phyloP scores from a whole-genome alignment of 2,329 filamentous ascomycete species.

The Trichoderma citrinoviride region DNA sequence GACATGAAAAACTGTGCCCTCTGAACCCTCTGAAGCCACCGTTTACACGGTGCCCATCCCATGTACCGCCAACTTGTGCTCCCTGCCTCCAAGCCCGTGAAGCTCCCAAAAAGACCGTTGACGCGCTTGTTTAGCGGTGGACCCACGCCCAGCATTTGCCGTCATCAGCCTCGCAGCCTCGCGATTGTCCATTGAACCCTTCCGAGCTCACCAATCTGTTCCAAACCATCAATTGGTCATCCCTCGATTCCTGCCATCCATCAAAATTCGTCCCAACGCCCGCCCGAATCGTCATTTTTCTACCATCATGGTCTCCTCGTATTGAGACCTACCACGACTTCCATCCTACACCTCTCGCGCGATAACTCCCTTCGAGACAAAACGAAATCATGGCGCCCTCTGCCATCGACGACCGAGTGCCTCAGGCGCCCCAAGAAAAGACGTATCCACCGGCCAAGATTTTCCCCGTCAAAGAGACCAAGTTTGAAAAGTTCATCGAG shows the following conservation, averaged over 20 bases:
- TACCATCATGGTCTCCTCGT: constrained; percentile 18
- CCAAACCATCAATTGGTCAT: constrained; percentile 31
- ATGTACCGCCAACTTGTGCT: not conserved
- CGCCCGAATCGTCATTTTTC: not conserved
- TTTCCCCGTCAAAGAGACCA: constrained; percentile 60
- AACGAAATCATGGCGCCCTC: constrained; percentile 50
- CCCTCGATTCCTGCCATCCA: constrained; percentile 19
- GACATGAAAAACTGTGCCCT: too few relatives aligned
- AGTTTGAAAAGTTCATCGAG: constrained; percentile 55
- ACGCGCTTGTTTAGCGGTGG: constrained; percentile 21
- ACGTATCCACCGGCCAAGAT: constrained; percentile 54
- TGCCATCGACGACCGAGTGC: constrained; percentile 46
- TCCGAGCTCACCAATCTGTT: constrained; percentile 25
- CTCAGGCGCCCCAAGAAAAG: constrained; percentile 38
- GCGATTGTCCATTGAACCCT: constrained; percentile 27
- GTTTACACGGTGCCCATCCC: not conserved
- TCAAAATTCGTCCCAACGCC: not conserved
- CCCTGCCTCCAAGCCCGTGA: not conserved
- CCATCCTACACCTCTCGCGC: not conserved
- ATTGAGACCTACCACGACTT: constrained; percentile 5
- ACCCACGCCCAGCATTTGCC: constrained; percentile 25
- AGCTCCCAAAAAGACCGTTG: constrained; percentile 3
- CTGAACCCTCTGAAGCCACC: not conserved
- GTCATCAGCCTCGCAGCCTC: constrained; percentile 40
- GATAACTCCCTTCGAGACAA: constrained; percentile 8